Conservation (phyloP, 306 rosid genomes). For the Castanospermum australe region DNA sequence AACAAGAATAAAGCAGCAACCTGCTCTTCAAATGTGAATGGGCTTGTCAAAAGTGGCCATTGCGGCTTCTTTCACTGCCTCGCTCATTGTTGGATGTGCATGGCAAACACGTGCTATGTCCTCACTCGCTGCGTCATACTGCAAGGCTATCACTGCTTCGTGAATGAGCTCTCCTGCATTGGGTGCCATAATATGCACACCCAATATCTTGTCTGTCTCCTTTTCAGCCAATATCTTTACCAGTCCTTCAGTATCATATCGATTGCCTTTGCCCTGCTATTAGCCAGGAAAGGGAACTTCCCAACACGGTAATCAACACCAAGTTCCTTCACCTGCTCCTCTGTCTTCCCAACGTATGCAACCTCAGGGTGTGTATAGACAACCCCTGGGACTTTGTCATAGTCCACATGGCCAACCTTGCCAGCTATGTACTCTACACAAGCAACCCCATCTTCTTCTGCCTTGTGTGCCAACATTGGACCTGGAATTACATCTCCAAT, state of each 20-base stretch:
- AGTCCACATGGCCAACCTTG: conserved; percentile 94
- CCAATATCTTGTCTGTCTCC: conserved; percentile 73
- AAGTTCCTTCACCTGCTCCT: conserved; percentile 85
- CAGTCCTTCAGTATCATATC: conserved; percentile 70
- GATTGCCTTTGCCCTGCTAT: conserved; percentile 78
- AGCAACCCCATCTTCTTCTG: conserved; percentile 98
- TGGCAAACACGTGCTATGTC: conserved; percentile 80
- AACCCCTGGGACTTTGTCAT: conserved; percentile 97
- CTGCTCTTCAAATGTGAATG: conserved; percentile 50
- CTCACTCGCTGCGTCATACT: conserved; percentile 64
- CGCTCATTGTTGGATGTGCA: conserved; percentile 79
- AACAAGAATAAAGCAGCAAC: conserved; percentile 4
- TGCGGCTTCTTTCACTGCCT: conserved; percentile 75
- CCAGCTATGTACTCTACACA: conserved; percentile 98
- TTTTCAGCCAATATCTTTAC: conserved; percentile 67
- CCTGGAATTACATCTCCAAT: conserved; percentile 99
- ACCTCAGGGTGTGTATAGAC: conserved; percentile 96
- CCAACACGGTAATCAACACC: conserved; percentile 67
- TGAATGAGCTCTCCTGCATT: conserved; percentile 84
- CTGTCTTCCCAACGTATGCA: conserved; percentile 92
- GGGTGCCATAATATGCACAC: conserved; percentile 70
- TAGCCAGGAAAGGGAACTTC: conserved; percentile 72
- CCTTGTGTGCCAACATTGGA: conserved; percentile 99
- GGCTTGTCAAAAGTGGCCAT: conserved; percentile 77
- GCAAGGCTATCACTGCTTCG: conserved; percentile 64